These are phyloP conservation scores for Aspergillus sp. DNA, from an alignment of 2,329 filamentous ascomycete genomes.

Conservation along the genomic window DNA sequence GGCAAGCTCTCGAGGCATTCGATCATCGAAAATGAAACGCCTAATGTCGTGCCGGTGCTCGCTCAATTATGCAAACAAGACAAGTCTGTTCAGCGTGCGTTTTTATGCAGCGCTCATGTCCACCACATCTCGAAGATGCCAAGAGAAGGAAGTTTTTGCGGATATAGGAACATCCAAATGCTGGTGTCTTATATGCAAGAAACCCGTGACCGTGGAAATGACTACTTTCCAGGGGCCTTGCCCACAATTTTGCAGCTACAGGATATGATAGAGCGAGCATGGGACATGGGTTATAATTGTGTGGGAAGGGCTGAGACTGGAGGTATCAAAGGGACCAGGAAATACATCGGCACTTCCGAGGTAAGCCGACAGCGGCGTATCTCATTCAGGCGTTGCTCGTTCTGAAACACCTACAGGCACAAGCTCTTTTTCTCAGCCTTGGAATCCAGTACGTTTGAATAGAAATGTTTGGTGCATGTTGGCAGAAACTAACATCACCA, in stretches of 20 bases:
- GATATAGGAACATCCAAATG: conserved; percentile 95
- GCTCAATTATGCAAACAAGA: conserved; percentile 66
- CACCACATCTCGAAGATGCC: conserved; percentile 79
- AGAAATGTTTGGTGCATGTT: neutral
- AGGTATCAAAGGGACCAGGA: conserved; percentile 81
- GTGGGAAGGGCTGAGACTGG: conserved; percentile 78
- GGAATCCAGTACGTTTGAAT: conserved; percentile 58
- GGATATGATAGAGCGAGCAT: conserved; percentile 81
- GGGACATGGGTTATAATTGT: conserved; percentile 80
- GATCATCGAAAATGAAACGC: conserved; percentile 48
- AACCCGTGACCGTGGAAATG: conserved; percentile 55
- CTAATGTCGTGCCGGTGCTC: conserved; percentile 63
- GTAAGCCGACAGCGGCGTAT: conserved; percentile 43
- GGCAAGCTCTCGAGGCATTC: conserved; percentile 45
- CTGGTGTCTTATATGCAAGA: conserved; percentile 74
- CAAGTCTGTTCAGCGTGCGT: conserved; percentile 65
- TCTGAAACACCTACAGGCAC: conserved; percentile 57
- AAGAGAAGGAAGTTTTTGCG: conserved; percentile 88
- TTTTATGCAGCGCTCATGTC: conserved; percentile 74
- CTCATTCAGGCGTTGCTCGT: neutral
- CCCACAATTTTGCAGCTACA: conserved; percentile 82
- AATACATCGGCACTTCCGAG: conserved; percentile 94
- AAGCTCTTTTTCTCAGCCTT: conserved; percentile 72
- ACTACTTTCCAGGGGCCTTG: conserved; percentile 60
- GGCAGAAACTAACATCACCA: conserved; percentile 19